A percentile compares a stretch with the other conserved stretches of the same genome.
phyloP scores from a whole-genome alignment of 23 red algal genomes.

The Gracilariopsis chorda region DNA sequence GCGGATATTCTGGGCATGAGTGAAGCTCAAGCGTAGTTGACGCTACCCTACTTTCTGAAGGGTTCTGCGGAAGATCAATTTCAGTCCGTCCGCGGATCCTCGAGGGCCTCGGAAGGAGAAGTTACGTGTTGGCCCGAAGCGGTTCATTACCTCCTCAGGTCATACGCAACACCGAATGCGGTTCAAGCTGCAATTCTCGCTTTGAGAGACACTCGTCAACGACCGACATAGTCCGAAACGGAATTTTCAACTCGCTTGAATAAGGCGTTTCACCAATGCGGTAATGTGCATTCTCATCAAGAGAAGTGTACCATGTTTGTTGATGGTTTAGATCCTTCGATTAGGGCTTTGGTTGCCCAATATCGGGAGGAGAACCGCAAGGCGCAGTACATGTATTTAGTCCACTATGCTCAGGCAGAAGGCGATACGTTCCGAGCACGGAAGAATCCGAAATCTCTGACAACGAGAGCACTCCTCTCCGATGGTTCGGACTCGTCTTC shows the following conservation, averaged over 20 bases:
- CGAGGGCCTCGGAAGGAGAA: conserved; percentile 18
- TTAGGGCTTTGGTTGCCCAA: neutral
- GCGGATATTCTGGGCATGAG: neutral
- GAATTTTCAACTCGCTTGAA: neutral
- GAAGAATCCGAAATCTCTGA: neutral
- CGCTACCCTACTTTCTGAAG: neutral
- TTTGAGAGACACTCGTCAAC: neutral
- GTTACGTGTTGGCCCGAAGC: conserved; percentile 32
- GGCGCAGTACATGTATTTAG: neutral
- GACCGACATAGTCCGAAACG: neutral
- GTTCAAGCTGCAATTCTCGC: neutral
- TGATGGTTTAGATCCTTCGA: conserved; percentile 5
- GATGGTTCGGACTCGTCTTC: neutral
- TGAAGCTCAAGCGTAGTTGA: neutral
- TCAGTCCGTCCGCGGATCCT: neutral
- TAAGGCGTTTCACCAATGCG: neutral
- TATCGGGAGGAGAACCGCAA: neutral
- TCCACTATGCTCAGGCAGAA: conserved; percentile 18
- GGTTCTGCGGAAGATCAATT: neutral
- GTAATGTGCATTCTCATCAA: neutral
- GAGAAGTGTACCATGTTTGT: conserved; percentile 27
- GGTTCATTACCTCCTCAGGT: conserved; percentile 29
- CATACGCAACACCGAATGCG: neutral
- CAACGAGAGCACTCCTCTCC: neutral
- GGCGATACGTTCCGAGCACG: conserved; percentile 4